These are phyloP conservation scores for Candida silvatica DNA, from an alignment of 805 yeast genomes.

Conservation along the genomic window DNA sequence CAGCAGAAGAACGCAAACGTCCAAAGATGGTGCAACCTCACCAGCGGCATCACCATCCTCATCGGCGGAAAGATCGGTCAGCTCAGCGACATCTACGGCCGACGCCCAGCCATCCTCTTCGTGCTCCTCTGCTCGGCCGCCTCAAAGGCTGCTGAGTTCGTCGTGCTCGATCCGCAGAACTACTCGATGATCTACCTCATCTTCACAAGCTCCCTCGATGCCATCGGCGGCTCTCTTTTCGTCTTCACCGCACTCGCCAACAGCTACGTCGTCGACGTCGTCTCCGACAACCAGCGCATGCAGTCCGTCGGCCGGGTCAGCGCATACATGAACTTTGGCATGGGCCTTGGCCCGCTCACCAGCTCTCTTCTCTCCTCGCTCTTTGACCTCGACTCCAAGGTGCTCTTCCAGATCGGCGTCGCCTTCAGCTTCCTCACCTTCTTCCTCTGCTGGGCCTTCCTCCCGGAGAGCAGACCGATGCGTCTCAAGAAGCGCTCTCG, in stretches of 20 bases:
- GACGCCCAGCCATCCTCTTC: conserved; percentile 39
- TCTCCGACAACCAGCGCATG: conserved; percentile 50
- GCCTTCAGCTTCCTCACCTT: conserved; percentile 24
- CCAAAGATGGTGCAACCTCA: conserved; percentile 34
- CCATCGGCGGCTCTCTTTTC: conserved; percentile 56
- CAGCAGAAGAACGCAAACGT: conserved; percentile 39
- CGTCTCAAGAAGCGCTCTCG: conserved; percentile 47
- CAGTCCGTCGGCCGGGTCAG: conserved; percentile 48
- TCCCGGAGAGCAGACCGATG: conserved; percentile 59
- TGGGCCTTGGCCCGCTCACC: conserved; percentile 56
- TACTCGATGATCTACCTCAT: conserved; percentile 32
- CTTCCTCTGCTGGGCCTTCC: conserved; percentile 26
- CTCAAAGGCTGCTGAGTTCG: conserved; percentile 7
- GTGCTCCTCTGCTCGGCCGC: conserved; percentile 14
- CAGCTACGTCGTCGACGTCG: conserved; percentile 70
- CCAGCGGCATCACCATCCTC: conserved; percentile 38
- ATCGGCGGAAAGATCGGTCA: conserved; percentile 59
- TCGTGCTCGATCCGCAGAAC: conserved; percentile 16
- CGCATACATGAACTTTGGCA: conserved; percentile 52
- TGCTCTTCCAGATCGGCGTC: conserved; percentile 24
- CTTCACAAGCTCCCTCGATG: conserved; percentile 33
- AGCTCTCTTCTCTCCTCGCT: conserved; percentile 29
- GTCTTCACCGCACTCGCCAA: conserved; percentile 50
- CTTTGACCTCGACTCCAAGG: conserved; percentile 19
- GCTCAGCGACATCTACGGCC: conserved; percentile 55